These are phyloP conservation scores for Hanseniaspora lindneri DNA, from an alignment of 805 yeast species.

Conservation along the genomic window DNA sequence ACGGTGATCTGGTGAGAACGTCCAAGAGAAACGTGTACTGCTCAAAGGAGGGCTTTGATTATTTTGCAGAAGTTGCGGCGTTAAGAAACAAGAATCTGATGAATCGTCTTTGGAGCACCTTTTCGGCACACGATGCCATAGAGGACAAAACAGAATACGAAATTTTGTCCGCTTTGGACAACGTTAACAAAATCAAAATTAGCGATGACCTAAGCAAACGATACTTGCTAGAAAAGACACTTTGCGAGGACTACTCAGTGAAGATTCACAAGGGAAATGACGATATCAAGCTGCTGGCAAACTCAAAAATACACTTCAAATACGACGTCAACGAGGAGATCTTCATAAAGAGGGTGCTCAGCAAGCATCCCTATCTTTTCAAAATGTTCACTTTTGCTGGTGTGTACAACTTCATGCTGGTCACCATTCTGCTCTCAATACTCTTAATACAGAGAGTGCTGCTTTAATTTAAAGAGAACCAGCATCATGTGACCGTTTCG, in stretches of 20 bases:
- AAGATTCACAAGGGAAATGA: not conserved
- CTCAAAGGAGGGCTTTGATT: conserved; percentile 3
- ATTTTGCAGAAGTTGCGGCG: not conserved
- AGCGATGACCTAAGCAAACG: not conserved
- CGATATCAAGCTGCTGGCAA: conserved; percentile 1
- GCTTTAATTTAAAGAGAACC: not conserved
- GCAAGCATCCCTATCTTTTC: not conserved
- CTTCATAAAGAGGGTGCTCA: not conserved
- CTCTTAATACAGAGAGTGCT: not conserved
- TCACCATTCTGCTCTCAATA: not conserved
- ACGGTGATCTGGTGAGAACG: not conserved
- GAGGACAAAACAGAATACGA: not conserved
- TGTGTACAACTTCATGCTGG: not conserved
- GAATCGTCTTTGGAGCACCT: not conserved
- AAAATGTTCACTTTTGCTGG: not conserved
- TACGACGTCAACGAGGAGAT: conserved; percentile 8
- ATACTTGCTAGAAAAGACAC: not conserved
- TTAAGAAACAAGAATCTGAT: not conserved
- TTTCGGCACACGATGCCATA: not conserved
- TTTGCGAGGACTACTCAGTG: too few relatives aligned
- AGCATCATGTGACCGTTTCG: too few relatives aligned
- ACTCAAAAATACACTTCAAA: conserved; percentile 2
- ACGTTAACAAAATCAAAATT: not conserved
- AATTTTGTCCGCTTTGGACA: not conserved
- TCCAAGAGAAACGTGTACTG: conserved; percentile 6